Conservation (phyloP, 176 grass and related monocot genomes). For the Triticum dicoccoides region DNA sequence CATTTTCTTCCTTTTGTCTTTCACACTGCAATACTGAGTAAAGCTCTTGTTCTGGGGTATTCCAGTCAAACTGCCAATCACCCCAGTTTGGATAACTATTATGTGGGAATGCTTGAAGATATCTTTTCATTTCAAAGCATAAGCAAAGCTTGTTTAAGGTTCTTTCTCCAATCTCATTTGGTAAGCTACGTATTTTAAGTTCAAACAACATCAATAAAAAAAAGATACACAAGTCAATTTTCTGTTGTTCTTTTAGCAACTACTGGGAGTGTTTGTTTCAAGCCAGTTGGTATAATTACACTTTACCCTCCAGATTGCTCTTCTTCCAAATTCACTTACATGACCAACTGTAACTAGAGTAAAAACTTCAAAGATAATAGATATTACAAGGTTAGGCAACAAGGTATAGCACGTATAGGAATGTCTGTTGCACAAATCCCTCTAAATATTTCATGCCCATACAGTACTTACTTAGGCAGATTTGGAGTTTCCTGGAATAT, state of each 20-base stretch:
- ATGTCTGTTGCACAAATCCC: not conserved
- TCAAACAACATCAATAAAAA: not conserved
- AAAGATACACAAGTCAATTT: not conserved
- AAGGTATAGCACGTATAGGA: conserved; percentile 11
- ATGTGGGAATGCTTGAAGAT: no score
- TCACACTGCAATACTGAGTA: not conserved
- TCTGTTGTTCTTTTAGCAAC: not conserved
- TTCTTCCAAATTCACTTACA: not conserved
- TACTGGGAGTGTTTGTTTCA: not conserved
- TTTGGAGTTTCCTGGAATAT: conserved; percentile 53
- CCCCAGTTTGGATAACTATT: not conserved
- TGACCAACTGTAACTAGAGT: not conserved
- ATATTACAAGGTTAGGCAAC: not conserved
- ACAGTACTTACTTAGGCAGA: conserved; percentile 58
- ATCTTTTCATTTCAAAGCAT: not conserved
- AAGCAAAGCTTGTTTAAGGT: not conserved
- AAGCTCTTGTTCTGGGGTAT: not conserved
- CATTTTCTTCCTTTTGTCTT: not conserved
- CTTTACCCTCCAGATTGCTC: not conserved
- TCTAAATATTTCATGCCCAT: conserved; percentile 4
- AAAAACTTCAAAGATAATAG: not conserved
- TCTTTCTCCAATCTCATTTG: not conserved
- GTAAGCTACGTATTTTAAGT: not conserved
- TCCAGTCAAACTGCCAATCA: not conserved
- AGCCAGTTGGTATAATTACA: not conserved